Percentiles rank a stretch among this genome's conserved stretches.
phyloP scores from a whole-genome alignment of 768 basidiomycete genomes.

The Fomitopsis pulvina region DNA sequence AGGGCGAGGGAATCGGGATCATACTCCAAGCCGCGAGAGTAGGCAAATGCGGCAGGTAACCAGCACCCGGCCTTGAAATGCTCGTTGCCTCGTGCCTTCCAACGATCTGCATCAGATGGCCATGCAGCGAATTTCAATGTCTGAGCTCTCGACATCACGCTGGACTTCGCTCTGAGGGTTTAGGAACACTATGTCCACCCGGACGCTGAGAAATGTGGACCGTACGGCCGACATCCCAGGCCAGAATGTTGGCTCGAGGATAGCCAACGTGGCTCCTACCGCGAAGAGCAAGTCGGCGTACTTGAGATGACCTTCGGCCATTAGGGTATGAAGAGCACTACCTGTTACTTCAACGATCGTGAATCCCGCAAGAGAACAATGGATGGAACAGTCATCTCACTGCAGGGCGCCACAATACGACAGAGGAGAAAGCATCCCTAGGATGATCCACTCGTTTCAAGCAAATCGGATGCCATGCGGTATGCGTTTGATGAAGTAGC shows the following conservation, averaged over 20 bases:
- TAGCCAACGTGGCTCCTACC: conserved; percentile 20
- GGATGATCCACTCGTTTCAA: not conserved
- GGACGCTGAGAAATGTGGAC: conserved; percentile 27
- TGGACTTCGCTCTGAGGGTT: conserved; percentile 9
- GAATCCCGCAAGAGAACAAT: too few species aligned
- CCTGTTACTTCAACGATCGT: conserved; percentile 1
- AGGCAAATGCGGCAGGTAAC: conserved; percentile 22
- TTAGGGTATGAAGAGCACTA: conserved; percentile 7
- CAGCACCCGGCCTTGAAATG: conserved; percentile 16
- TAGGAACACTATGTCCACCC: conserved; percentile 21
- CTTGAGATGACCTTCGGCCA: conserved; percentile 14
- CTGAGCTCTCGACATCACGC: not conserved
- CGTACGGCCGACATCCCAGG: conserved; percentile 6
- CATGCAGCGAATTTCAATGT: not conserved
- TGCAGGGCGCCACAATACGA: conserved; percentile 10
- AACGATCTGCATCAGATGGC: conserved; percentile 10
- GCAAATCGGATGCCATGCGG: not conserved
- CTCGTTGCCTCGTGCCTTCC: conserved; percentile 20
- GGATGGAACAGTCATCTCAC: not conserved
- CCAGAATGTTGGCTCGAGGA: conserved; percentile 27
- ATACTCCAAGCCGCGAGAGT: conserved; percentile 15
- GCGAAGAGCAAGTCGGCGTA: conserved; percentile 23
- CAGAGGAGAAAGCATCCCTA: conserved; percentile 12
- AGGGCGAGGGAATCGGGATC: conserved; percentile 14
- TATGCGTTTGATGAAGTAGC: conserved; percentile 6